Conservation (phyloP, 2,329 filamentous ascomycete genomes). For the Didymella keratinophila region DNA sequence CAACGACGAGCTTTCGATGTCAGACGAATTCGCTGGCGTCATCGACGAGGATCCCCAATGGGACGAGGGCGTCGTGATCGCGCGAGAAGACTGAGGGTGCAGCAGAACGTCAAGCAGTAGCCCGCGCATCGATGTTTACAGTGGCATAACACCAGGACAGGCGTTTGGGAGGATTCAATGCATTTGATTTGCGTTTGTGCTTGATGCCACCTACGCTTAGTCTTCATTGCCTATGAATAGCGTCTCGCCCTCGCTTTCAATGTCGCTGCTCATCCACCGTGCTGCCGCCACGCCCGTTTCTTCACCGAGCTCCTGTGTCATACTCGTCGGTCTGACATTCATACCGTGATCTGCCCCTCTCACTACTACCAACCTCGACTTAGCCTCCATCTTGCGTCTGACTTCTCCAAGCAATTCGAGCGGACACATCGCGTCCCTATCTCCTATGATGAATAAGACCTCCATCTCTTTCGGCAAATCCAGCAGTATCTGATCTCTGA, state of each 20-base stretch:
- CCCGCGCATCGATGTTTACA: not conserved
- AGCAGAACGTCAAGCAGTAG: not conserved
- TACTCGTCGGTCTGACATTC: constrained; percentile 41
- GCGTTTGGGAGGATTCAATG: constrained; percentile 4
- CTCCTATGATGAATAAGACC: constrained; percentile 53
- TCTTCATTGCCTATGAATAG: constrained; percentile 17
- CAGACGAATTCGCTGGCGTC: constrained; percentile 40
- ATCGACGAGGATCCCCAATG: constrained; percentile 42
- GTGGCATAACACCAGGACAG: constrained; percentile 9
- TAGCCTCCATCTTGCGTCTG: constrained; percentile 49
- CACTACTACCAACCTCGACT: constrained; percentile 49
- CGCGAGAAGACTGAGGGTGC: constrained; percentile 28
- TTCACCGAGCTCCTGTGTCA: constrained; percentile 39
- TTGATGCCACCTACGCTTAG: not conserved
- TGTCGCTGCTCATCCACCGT: constrained; percentile 38
- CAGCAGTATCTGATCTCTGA: constrained; percentile 51
- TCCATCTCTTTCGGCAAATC: constrained; percentile 39
- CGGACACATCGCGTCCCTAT: constrained; percentile 37
- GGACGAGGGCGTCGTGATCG: constrained; percentile 38
- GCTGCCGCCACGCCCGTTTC: constrained; percentile 47
- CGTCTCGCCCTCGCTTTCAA: constrained; percentile 14
- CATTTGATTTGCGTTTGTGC: not conserved
- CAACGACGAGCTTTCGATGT: constrained; percentile 53
- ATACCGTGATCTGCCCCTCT: constrained; percentile 53
- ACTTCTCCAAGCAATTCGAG: constrained; percentile 34